Base-by-base conservation (phyloP, 2,329 filamentous ascomycete species). In the Lasiodiplodia citricola region DNA sequence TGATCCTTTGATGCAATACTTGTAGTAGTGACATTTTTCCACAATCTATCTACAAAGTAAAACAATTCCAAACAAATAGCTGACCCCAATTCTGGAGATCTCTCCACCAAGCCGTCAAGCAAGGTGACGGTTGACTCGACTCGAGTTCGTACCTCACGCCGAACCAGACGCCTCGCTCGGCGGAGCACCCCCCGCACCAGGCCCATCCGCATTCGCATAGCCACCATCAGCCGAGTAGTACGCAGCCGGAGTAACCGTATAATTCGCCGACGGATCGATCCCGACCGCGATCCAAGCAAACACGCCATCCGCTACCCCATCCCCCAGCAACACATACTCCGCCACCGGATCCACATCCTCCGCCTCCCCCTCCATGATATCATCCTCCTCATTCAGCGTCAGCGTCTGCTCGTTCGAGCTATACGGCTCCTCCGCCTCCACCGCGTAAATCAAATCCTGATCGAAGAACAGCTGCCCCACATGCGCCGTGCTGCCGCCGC, bases 381-480 rank as follows among this genome's bases (percentile, higher is more conserved):
- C 67, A 74, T 90, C 87, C 0, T 85, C 78, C 14, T 77, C 78
- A 73, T 90, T 89, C 50, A 74, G 78, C 4, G 84, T 88, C 23
- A 85, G 37, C 21, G 70, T 71, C 67, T 80, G 77, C 21, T 73
- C 80, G 72, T 83, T 83, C 67, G 76, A 80, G 72, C 75, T 80
- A 75, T 83, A 83, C 3, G 86, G 85, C 0, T 74, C 69, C 0
- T 78, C 80, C 11, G 76, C 76, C 70, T 88, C 84, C 66, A 90
- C 86, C 50, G 80, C 70, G 28, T 73, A 73, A 71, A 87, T 84
- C 11, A 91, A 83, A 70, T 82, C 80, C 75, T 90, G 85, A 75
- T 91, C 87, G 68, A 88, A 88, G 83, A 88, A 91, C 62, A 89
- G 74, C 75, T 92, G 89, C n/a, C 89, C 88, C 44, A 90, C 83